Percentiles rank a stretch among this genome's conserved stretches.
Conservation (phyloP, 768 basidiomycete species). For the Ramaria rubella region DNA sequence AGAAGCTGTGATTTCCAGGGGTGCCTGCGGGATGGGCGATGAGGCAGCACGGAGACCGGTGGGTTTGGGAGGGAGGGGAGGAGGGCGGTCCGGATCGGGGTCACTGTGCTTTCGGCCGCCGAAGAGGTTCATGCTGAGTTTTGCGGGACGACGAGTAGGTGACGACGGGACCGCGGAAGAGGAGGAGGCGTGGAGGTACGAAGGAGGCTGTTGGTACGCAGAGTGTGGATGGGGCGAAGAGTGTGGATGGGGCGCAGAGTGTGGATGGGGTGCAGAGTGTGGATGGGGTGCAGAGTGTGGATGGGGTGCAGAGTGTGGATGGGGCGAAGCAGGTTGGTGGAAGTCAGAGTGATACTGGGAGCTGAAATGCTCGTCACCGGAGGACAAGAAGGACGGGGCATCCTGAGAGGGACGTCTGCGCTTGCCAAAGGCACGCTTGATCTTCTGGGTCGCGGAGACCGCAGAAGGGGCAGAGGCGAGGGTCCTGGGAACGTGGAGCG, state of each 20-base stretch:
- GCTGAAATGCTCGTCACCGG: conserved; percentile 15
- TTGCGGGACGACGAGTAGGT: conserved; percentile 31
- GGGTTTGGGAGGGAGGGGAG: conserved; percentile 1
- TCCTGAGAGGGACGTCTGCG: conserved; percentile 56
- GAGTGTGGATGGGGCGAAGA: conserved; percentile 14
- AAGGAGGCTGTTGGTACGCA: conserved; percentile 22
- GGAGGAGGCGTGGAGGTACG: conserved; percentile 12
- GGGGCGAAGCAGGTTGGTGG: too few relatives aligned
- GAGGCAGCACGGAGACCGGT: conserved; percentile 14
- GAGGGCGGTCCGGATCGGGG: not conserved
- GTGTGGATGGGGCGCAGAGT: conserved; percentile 8
- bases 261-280: too few relatives aligned
- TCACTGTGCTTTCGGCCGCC: conserved; percentile 27
- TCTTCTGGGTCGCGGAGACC: conserved; percentile 40
- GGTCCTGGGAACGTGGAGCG: conserved; percentile 17
- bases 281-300: too few relatives aligned
- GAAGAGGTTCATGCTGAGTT: conserved; percentile 33
- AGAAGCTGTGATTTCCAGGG: conserved; percentile 7
- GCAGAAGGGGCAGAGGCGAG: conserved; percentile 21
- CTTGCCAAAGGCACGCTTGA: conserved; percentile 53
- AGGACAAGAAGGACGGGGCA: conserved; percentile 23
- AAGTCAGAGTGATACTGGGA: too few relatives aligned
- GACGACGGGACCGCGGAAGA: conserved; percentile 21
- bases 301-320: too few relatives aligned
- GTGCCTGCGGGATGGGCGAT: conserved; percentile 26